phyloP scores from a whole-genome alignment of 768 basidiomycete genomes.

The Albatrellus ellisii region DNA sequence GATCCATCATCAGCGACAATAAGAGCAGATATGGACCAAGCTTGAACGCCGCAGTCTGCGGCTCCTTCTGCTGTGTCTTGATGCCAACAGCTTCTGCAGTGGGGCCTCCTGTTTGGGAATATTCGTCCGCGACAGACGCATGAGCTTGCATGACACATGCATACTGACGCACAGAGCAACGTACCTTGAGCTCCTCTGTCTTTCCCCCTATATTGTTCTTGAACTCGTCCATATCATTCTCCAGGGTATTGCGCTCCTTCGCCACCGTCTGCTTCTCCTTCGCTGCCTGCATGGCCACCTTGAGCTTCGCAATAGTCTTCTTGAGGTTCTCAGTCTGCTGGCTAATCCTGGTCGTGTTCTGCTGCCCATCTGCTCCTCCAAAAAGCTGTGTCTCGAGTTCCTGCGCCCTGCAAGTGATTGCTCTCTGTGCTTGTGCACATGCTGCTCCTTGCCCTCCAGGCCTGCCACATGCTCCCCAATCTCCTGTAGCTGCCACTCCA shows the following conservation, averaged over 20 bases:
- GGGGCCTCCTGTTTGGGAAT: too few relatives aligned
- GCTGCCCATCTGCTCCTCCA: too few relatives aligned
- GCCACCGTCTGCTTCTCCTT: constrained; percentile 73
- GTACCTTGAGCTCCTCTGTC: too few relatives aligned
- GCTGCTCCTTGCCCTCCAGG: constrained; percentile 39
- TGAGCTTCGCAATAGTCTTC: constrained; percentile 40
- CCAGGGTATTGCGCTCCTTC: constrained; percentile 73
- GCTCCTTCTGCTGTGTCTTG: too few relatives aligned
- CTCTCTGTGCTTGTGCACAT: constrained; percentile 38
- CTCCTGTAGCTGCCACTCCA: constrained; percentile 44
- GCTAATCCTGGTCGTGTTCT: constrained; percentile 65
- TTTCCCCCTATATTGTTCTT: constrained; percentile 99
- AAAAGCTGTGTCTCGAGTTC: constrained; percentile 73
- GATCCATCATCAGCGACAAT: background rate
- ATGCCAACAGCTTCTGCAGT: too few relatives aligned
- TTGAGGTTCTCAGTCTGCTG: too few relatives aligned
- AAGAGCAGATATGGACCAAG: constrained; percentile 39
- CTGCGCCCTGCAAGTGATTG: constrained; percentile 45
- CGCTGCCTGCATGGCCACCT: too few relatives aligned
- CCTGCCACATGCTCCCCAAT: constrained; percentile 37
- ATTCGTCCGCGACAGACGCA: constrained; percentile 37
- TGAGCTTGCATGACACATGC: constrained; percentile 22
- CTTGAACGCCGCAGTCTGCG: constrained; percentile 68
- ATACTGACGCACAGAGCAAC: too few relatives aligned
- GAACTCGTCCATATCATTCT: too few relatives aligned